These are phyloP conservation scores for Neodidymelliopsis sp. DNA, from an alignment of 2,329 filamentous ascomycete species.

Conservation along the genomic window DNA sequence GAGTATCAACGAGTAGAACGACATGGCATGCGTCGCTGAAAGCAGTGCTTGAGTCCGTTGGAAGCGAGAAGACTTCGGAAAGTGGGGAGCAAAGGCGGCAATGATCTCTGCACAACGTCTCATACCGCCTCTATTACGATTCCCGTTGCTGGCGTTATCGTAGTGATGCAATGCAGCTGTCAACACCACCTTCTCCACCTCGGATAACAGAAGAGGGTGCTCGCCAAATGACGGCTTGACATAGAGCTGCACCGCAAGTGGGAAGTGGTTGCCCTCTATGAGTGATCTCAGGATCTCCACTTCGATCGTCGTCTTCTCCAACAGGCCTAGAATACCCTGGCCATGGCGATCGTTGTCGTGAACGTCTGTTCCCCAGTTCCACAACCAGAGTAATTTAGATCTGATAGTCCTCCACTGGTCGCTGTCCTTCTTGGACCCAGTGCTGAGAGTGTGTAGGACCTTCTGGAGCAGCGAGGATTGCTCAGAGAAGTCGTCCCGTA, in stretches of 20 bases:
- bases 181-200: constrained; percentile 68
- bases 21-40: constrained; percentile 75
- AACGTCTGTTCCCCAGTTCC: constrained; percentile 69
- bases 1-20: constrained; percentile 77
- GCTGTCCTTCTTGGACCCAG: constrained; percentile 66
- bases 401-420: constrained; percentile 59
- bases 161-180: constrained; percentile 73
- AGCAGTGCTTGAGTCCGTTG: constrained; percentile 70
- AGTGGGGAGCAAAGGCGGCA: constrained; percentile 67
- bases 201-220: constrained; percentile 57
- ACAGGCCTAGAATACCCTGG: constrained; percentile 63
- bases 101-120: constrained; percentile 72
- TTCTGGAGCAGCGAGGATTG: constrained; percentile 67
- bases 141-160: constrained; percentile 83
- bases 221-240: constrained; percentile 65
- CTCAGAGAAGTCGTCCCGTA: constrained; percentile 69
- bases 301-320: constrained; percentile 70
- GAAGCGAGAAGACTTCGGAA: constrained; percentile 61
- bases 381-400: constrained; percentile 74
- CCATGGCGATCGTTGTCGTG: constrained; percentile 49
- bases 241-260: constrained; percentile 63
- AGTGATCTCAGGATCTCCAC: constrained; percentile 74
- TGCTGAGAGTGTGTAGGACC: constrained; percentile 63
- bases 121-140: constrained; percentile 76
- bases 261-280: constrained; percentile 68